A percentile compares a stretch with the other conserved stretches of the same genome.
These are phyloP conservation scores for Brassica cretica DNA, from an alignment of 345 rosid species.

Conservation along the genomic window DNA sequence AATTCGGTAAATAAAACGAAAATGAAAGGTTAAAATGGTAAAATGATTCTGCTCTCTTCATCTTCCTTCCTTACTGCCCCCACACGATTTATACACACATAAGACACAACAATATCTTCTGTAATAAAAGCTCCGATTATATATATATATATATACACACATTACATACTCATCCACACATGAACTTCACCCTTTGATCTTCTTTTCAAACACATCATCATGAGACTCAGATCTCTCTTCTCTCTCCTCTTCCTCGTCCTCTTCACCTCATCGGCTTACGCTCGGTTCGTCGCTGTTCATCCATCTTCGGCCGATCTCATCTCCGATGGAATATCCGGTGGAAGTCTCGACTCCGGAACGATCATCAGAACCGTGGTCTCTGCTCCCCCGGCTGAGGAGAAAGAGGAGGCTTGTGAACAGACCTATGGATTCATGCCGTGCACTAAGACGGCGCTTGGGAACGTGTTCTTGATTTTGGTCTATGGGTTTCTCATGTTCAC, in stretches of 20 bases:
- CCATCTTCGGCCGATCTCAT: constrained; percentile 42
- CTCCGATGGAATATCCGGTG: constrained; percentile 58
- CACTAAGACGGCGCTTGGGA: constrained; percentile 69
- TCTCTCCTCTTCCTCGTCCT: constrained; percentile 34
- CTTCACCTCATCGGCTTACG: constrained; percentile 40
- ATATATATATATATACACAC: background rate
- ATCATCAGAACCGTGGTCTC: constrained; percentile 29
- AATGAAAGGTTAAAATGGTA: constrained; percentile 6
- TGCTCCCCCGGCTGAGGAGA: constrained; percentile 13
- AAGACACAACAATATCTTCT: background rate
- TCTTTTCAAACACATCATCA: constrained; percentile 15
- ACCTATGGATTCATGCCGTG: constrained; percentile 96
- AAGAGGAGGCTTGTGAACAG: constrained; percentile 66
- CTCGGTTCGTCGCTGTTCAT: constrained; percentile 39
- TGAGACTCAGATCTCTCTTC: constrained; percentile 33
- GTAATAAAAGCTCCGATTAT: background rate
- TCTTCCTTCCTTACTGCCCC: constrained; percentile 25
- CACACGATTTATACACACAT: constrained; percentile 37
- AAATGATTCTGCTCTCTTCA: background rate
- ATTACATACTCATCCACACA: constrained; percentile 6
- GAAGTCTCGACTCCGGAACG: constrained; percentile 3
- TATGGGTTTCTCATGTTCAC: constrained; percentile 84
- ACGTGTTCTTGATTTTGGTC: constrained; percentile 68
- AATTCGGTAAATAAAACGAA: background rate
- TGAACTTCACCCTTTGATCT: constrained; percentile 27